phyloP scores from a whole-genome alignment of 2,329 filamentous ascomycete species.

The Rhynchosporium agropyri region DNA sequence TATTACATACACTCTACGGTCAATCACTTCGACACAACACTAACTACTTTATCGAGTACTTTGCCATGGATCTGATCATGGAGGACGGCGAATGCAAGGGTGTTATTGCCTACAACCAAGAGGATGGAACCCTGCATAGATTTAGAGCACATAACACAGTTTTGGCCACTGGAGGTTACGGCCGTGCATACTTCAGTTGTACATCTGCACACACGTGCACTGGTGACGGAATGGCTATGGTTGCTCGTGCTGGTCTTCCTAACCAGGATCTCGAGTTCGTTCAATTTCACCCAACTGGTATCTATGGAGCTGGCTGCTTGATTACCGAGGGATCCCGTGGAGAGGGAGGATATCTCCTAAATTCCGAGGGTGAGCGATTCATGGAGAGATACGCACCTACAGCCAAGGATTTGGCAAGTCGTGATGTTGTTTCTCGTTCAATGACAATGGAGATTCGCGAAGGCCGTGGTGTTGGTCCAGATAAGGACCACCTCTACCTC shows the following conservation, averaged over 20 bases:
- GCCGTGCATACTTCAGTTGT: constrained; percentile 97
- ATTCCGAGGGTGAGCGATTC: constrained; percentile 97
- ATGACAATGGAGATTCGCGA: constrained; percentile 99
- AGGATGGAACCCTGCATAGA: constrained; percentile 95
- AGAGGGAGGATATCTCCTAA: constrained; percentile 96
- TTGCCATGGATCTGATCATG: constrained; percentile 96
- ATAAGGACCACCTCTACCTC: constrained; percentile 98
- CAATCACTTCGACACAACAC: constrained; percentile 97
- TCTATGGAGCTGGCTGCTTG: constrained; percentile 96
- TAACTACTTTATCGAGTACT: constrained; percentile 99
- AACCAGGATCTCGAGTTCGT: constrained; percentile 99
- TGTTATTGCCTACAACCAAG: constrained; percentile 97
- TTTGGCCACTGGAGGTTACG: constrained; percentile 94
- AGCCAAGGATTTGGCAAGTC: constrained; percentile 94
- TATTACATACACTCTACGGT: constrained; percentile 97
- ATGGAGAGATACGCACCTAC: constrained; percentile 99
- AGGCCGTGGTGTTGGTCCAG: constrained; percentile 91
- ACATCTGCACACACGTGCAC: constrained; percentile 98
- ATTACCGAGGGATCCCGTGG: constrained; percentile 98
- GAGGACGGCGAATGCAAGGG: constrained; percentile 95
- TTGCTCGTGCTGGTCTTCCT: constrained; percentile 92
- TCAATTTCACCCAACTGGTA: constrained; percentile 98
- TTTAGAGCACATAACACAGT: constrained; percentile 98
- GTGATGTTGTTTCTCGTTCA: constrained; percentile 94
- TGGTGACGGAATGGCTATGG: constrained; percentile 99